These are phyloP conservation scores for Coelastrella sp. DNA, from an alignment of 139 green algal species.

Conservation along the genomic window DNA sequence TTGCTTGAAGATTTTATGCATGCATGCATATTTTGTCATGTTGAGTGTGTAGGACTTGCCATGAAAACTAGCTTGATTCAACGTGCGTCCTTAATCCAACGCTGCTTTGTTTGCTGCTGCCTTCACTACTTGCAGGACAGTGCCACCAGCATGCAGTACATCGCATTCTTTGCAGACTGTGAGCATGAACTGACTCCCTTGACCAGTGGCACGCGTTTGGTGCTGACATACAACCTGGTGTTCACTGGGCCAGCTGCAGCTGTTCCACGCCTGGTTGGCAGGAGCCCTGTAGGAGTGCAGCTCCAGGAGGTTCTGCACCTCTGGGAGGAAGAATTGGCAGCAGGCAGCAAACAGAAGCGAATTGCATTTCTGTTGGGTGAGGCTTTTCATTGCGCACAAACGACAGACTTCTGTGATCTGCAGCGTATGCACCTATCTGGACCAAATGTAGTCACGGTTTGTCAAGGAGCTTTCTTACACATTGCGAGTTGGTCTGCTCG, in stretches of 20 bases:
- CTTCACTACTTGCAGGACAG: neutral
- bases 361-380: constrained; percentile 11
- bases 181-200: constrained; percentile 46
- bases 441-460: neutral
- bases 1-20: no score
- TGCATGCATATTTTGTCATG: no score
- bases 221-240: constrained; percentile 51
- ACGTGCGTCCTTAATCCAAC: neutral
- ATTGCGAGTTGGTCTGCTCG: no score
- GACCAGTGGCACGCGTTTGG: neutral
- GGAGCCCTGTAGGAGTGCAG: neutral
- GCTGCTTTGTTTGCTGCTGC: neutral
- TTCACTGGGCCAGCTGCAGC: neutral
- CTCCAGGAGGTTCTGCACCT: neutral
- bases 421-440: no score
- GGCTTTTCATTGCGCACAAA: neutral
- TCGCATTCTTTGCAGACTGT: constrained; percentile 52
- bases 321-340: neutral
- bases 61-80: neutral
- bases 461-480: no score
- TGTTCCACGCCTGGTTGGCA: neutral
- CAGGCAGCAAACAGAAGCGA: neutral
- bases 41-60: no score
- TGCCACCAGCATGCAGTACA: constrained; percentile 5
- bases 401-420: neutral